Conservation (phyloP, 2,329 filamentous ascomycete genomes). For the Penicillium sp. region DNA sequence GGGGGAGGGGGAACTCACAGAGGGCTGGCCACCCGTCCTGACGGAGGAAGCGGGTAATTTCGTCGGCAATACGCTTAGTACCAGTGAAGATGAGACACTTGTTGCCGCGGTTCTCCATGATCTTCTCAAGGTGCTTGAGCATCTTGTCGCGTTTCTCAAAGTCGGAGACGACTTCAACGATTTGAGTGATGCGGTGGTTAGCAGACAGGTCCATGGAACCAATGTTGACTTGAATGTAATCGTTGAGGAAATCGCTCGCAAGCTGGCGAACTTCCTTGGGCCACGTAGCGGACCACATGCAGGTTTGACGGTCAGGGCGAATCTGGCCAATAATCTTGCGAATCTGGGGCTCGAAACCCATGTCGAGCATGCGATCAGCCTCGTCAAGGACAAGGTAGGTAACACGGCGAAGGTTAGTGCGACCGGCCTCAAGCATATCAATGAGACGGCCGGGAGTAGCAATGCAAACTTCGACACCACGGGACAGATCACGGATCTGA, state of each 20-base stretch:
- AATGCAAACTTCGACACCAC: constrained; percentile 98
- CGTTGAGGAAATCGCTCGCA: constrained; percentile 85
- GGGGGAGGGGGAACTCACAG: constrained; percentile 74
- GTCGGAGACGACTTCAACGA: constrained; percentile 94
- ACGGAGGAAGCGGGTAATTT: constrained; percentile 95
- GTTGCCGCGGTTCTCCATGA: constrained; percentile 95
- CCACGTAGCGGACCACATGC: constrained; percentile 99
- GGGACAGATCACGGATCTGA: constrained; percentile 91
- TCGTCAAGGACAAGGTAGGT: constrained; percentile 98
- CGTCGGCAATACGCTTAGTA: constrained; percentile 90
- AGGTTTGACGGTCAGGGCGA: constrained; percentile 95
- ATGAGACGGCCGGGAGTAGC: constrained; percentile 97
- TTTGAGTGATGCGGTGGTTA: constrained; percentile 97
- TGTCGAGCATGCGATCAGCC: constrained; percentile 99
- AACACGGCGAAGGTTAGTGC: constrained; percentile 96
- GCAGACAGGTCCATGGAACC: constrained; percentile 94
- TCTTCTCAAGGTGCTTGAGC: constrained; percentile 96
- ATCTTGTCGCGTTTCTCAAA: constrained; percentile 98
- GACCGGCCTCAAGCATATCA: constrained; percentile 96
- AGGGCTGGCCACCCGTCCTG: constrained; percentile 98
- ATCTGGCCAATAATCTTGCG: constrained; percentile 98
- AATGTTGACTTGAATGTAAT: constrained; percentile 99
- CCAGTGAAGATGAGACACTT: constrained; percentile 93
- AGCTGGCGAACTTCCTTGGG: constrained; percentile 96
- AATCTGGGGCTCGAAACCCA: constrained; percentile 99